Conservation (phyloP, 2,329 filamentous ascomycete species). For the Aureobasidium sp. region DNA sequence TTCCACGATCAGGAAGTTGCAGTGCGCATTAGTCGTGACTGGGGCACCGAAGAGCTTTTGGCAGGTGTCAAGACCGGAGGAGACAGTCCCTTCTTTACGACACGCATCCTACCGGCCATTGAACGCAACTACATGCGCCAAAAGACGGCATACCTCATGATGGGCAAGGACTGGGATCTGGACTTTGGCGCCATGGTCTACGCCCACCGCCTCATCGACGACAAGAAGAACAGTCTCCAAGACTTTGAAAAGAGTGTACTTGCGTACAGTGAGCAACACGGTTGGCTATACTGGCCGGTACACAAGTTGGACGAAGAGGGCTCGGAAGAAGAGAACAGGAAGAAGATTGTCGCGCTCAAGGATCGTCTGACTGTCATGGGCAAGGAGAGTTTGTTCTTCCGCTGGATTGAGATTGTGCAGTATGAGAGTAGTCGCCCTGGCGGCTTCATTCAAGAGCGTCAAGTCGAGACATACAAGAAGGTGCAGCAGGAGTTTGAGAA, state of each 20-base stretch:
- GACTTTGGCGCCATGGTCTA: conserved; percentile 75
- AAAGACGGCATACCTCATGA: conserved; percentile 83
- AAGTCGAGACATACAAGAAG: conserved; percentile 62
- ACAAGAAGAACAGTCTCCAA: conserved; percentile 51
- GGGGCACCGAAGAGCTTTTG: conserved; percentile 54
- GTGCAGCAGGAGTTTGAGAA: conserved; percentile 67
- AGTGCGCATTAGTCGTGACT: conserved; percentile 66
- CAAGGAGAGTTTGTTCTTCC: conserved; percentile 83
- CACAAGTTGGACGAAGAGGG: conserved; percentile 32
- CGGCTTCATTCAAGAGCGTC: conserved; percentile 67
- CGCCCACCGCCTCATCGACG: conserved; percentile 62
- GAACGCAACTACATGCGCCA: conserved; percentile 56
- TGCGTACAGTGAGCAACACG: conserved; percentile 57
- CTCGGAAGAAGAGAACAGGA: conserved; percentile 52
- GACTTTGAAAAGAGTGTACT: conserved; percentile 65
- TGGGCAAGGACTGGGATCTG: conserved; percentile 78
- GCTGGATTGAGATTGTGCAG: conserved; percentile 88
- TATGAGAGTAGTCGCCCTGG: conserved; percentile 67
- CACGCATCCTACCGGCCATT: conserved; percentile 60
- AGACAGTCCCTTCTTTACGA: conserved; percentile 50
- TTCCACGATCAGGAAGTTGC: conserved; percentile 76
- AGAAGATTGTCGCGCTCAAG: conserved; percentile 73
- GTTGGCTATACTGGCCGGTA: conserved; percentile 48
- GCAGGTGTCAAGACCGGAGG: conserved; percentile 45
- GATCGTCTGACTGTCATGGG: conserved; percentile 65